phyloP scores from a whole-genome alignment of 78 protist genomes.

The Dictyostelium firmibasis region DNA sequence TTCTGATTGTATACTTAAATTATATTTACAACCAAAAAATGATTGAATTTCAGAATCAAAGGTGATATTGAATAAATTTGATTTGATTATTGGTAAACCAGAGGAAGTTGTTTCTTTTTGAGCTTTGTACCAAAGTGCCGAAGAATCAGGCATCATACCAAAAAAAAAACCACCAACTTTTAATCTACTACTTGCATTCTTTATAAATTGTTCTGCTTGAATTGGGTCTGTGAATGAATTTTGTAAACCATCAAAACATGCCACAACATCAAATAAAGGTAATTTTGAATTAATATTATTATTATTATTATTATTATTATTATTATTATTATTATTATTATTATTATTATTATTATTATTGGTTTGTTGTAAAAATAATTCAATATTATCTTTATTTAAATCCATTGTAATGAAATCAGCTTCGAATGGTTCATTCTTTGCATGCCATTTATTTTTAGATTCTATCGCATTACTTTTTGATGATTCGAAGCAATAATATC shows the following conservation, averaged over 20 bases:
- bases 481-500: conserved; percentile 45
- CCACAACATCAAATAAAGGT: conserved; percentile 21
- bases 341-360: background rate
- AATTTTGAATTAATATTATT: background rate
- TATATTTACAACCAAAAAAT: conserved; percentile 57
- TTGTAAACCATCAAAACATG: conserved; percentile 82
- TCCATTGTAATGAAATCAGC: conserved; percentile 53
- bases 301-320: background rate
- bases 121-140: conserved; percentile 73
- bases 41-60: conserved; percentile 47
- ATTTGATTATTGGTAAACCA: conserved; percentile 51
- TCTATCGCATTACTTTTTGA: background rate
- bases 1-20: conserved; percentile 18
- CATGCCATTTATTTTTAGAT: conserved; percentile 34
- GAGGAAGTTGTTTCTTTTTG: conserved; percentile 20
- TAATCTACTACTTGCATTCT: conserved; percentile 40
- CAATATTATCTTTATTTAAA: conserved; percentile 4
- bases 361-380: background rate
- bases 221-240: conserved; percentile 18
- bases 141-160: conserved; percentile 81
- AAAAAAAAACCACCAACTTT: conserved; percentile 79
- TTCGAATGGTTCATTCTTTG: conserved; percentile 1
- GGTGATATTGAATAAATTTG: conserved; percentile 34
- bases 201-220: conserved; percentile 37
- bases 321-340: background rate